A percentile compares a stretch with the other conserved stretches of the same genome.
phyloP scores from a whole-genome alignment of 371 early-diverging fungal genomes.

The Phascolomyces articulosus region DNA sequence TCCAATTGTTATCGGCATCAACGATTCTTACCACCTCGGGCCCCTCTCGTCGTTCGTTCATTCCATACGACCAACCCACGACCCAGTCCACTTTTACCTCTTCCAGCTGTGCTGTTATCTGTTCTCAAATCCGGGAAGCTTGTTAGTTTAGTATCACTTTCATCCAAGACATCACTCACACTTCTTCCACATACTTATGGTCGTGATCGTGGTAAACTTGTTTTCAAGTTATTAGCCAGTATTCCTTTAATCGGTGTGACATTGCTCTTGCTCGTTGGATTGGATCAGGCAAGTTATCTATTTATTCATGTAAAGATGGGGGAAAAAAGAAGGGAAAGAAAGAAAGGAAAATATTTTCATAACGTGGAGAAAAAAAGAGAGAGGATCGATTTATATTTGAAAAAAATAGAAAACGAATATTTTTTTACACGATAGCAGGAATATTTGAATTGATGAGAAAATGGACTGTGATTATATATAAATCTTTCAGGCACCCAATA shows the following conservation, averaged over 20 bases:
- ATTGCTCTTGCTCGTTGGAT: slow-evolving; percentile 37
- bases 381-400: no score
- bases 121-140: slow-evolving; percentile 48
- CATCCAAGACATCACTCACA: slow-evolving; percentile 51
- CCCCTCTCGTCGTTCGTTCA: not conserved
- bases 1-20: not conserved
- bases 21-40: not conserved
- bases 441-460: slow-evolving; percentile 2
- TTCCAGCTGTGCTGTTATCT: slow-evolving; percentile 37
- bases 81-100: slow-evolving; percentile 40
- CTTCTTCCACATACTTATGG: slow-evolving; percentile 52
- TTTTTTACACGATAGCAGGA: no score
- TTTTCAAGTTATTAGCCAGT: slow-evolving; percentile 40
- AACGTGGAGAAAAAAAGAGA: no score
- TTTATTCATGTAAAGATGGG: no score
- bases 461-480: not conserved
- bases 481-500: slow-evolving; percentile 54
- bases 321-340: not conserved
- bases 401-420: not conserved
- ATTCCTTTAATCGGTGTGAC: slow-evolving; percentile 45
- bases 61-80: slow-evolving; percentile 39
- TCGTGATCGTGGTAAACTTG: slow-evolving; percentile 21
- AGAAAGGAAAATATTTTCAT: not conserved
- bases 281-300: slow-evolving; percentile 38
- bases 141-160: slow-evolving; percentile 48